phyloP scores from a whole-genome alignment of 2,329 filamentous ascomycete genomes.

The Hypocreales sp. region DNA sequence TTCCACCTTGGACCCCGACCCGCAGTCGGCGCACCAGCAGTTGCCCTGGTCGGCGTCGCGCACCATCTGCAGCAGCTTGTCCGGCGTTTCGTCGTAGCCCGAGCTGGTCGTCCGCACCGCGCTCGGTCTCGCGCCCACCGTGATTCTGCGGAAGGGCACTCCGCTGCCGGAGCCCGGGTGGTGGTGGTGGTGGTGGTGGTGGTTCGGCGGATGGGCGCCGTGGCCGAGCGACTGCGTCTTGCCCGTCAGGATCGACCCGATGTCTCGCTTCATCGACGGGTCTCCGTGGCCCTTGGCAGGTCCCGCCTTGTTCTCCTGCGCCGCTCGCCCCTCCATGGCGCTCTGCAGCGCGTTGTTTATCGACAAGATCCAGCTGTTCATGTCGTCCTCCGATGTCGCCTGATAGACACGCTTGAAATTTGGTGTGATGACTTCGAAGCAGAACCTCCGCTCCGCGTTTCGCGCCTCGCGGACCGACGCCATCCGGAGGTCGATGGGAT shows the following conservation, averaged over 20 bases:
- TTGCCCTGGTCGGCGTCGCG: constrained; percentile 88
- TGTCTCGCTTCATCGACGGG: constrained; percentile 60
- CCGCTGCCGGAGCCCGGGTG: constrained; percentile 27
- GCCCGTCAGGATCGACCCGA: constrained; percentile 82
- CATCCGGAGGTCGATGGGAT: constrained; percentile 92
- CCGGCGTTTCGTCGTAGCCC: constrained; percentile 66
- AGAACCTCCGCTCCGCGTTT: constrained; percentile 87
- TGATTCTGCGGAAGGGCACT: constrained; percentile 68
- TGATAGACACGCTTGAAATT: constrained; percentile 94
- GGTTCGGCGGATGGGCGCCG: constrained; percentile 27
- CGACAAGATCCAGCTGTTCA: constrained; percentile 89
- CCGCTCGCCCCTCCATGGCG: constrained; percentile 71
- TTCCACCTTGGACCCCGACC: constrained; percentile 81
- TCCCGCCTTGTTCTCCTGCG: constrained; percentile 35
- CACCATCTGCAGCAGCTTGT: constrained; percentile 73
- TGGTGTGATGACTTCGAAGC: constrained; percentile 96
- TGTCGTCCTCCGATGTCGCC: constrained; percentile 93
- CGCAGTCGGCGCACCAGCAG: constrained; percentile 86
- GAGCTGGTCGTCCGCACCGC: constrained; percentile 55
- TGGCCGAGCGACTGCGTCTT: constrained; percentile 63
- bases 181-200: constrained; percentile 33
- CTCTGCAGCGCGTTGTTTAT: constrained; percentile 97
- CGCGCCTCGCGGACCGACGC: constrained; percentile 92
- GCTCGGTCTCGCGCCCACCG: constrained; percentile 73
- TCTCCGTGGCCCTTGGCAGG: constrained; percentile 23